Evolutionary conservation across 805 yeast genomes (phyloP).

Genomic region (Ogataea henricii): DNA sequence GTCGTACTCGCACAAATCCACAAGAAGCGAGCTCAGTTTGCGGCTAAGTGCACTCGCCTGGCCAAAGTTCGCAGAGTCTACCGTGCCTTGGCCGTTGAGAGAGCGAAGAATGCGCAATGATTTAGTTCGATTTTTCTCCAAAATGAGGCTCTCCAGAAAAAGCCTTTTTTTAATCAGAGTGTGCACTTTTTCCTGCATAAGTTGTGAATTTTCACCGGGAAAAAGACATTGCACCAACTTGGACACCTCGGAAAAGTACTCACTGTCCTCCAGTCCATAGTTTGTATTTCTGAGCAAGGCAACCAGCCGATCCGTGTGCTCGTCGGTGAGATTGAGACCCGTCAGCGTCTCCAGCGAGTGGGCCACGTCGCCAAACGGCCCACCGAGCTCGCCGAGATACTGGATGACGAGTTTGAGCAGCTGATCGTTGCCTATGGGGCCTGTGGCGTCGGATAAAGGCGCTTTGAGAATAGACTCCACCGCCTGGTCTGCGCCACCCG

Average conservation of each 20-base stretch:
- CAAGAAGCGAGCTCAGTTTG: slow-evolving; percentile 24
- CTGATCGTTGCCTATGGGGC: slow-evolving; percentile 19
- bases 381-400: slow-evolving; percentile 22
- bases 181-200: slow-evolving; percentile 7
- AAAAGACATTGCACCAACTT: slow-evolving; percentile 3
- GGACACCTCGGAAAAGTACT: neutral
- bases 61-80: slow-evolving; percentile 24
- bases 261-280: slow-evolving; percentile 9
- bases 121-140: slow-evolving; percentile 30
- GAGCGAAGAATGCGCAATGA: slow-evolving; percentile 43
- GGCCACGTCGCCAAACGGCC: slow-evolving; percentile 17
- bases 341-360: slow-evolving; percentile 17
- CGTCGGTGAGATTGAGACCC: slow-evolving; percentile 20
- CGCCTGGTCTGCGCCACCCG: neutral
- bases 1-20: slow-evolving; percentile 30
- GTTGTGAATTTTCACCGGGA: neutral
- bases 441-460: slow-evolving; percentile 7
- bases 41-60: slow-evolving; percentile 12
- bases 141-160: slow-evolving; percentile 43
- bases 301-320: slow-evolving; percentile 10
- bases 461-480: slow-evolving; percentile 18
- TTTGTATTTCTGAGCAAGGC: slow-evolving; percentile 9
- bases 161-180: slow-evolving; percentile 43
- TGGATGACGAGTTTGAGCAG: slow-evolving; percentile 24
- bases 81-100: slow-evolving; percentile 7